Evolutionary conservation across 345 rosid genomes (phyloP).

Genomic region (Mallotus nudiflorus): DNA sequence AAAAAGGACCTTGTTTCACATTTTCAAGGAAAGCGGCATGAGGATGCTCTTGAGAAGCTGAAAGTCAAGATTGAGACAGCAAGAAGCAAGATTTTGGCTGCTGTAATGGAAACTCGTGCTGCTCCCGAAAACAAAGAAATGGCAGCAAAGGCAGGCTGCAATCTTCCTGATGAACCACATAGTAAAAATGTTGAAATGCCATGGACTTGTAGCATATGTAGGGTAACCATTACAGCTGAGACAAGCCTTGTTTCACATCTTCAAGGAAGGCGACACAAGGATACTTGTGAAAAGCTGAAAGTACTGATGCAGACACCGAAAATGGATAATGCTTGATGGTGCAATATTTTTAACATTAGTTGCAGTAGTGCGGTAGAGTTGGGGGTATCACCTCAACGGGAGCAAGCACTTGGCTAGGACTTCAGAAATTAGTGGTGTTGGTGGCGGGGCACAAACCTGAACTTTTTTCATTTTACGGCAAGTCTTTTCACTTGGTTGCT

Average conservation of each 20-base stretch:
- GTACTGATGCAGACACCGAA: neutral
- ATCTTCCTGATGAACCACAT: too few relatives aligned
- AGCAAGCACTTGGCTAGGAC: constrained; percentile 9
- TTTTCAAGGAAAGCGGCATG: constrained; percentile 2
- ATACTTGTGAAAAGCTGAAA: neutral
- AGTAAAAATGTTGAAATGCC: neutral
- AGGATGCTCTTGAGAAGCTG: constrained; percentile 7
- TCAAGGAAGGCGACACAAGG: neutral
- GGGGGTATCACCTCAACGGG: neutral
- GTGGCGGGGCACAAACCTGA: neutral
- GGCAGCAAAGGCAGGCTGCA: too few relatives aligned
- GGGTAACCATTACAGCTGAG: neutral
- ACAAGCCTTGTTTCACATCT: neutral
- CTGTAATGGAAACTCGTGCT: neutral
- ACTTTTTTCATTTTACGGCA: too few relatives aligned
- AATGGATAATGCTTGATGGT: neutral
- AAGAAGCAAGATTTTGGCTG: neutral
- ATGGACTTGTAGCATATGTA: neutral
- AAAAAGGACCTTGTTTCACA: neutral
- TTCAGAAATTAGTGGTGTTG: neutral
- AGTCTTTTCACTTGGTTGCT: too few relatives aligned
- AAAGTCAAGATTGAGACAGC: constrained; percentile 1
- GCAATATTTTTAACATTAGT: constrained; percentile 1
- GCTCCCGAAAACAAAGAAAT: too few relatives aligned
- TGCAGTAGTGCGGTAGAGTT: neutral